Evolutionary conservation across 345 rosid species (phyloP).

Genomic region (Arabis hirsuta): DNA sequence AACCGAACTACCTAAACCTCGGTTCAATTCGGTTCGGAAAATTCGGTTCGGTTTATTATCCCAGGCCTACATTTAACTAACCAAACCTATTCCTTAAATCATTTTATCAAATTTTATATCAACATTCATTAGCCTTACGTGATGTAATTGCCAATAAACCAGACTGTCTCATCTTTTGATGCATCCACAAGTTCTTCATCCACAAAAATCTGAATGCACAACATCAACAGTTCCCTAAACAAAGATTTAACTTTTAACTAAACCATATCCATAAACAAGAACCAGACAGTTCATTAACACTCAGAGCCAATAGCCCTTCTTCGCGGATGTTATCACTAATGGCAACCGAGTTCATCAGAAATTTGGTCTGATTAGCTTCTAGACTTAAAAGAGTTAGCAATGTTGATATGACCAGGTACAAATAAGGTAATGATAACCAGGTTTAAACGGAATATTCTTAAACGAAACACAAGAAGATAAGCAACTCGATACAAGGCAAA

Average conservation of each 20-base stretch:
- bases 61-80: no score
- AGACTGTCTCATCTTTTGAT: constrained; percentile 24
- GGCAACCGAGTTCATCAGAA: background rate
- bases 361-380: background rate
- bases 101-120: background rate
- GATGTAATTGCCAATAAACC: background rate
- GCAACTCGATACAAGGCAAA: background rate
- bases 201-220: constrained; percentile 11
- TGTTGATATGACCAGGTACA: background rate
- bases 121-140: constrained; percentile 21
- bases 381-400: background rate
- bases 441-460: background rate
- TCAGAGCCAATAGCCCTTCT: background rate
- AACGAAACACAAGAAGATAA: constrained; percentile 14
- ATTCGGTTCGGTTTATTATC: no score
- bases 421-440: background rate
- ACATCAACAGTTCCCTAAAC: constrained; percentile 29
- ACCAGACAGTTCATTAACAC: background rate
- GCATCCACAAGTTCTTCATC: constrained; percentile 32
- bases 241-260: constrained; percentile 15
- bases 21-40: no score
- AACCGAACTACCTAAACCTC: no score
- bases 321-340: constrained; percentile 3
- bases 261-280: constrained; percentile 24
- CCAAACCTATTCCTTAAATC: no score